A percentile compares a stretch with the other conserved stretches of the same genome.
Evolutionary conservation across 1,284 basidiomycete species (phyloP).

Genomic region (Clitocybe nebularis): DNA sequence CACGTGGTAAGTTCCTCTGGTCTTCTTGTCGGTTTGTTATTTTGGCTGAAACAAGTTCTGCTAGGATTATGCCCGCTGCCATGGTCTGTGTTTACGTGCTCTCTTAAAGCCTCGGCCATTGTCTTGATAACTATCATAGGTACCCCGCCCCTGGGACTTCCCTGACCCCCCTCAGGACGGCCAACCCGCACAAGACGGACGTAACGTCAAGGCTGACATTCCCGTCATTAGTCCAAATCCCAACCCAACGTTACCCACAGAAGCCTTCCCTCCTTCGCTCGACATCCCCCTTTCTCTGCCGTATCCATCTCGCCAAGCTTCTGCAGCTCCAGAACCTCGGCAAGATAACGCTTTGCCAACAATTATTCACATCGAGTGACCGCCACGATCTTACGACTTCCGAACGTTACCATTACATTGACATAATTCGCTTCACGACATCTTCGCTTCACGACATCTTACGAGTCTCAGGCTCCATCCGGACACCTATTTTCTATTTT

Average conservation of each 20-base stretch:
- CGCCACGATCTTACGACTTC: not conserved
- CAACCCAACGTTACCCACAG: not conserved
- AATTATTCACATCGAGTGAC: not conserved
- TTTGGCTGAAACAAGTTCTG: too few relatives aligned
- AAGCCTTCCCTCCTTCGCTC: not conserved
- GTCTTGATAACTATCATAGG: slow-evolving; percentile 22
- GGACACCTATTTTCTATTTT: not conserved
- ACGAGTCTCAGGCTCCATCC: not conserved
- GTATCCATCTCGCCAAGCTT: too few relatives aligned
- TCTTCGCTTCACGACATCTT: slow-evolving; percentile 1
- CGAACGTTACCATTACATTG: not conserved
- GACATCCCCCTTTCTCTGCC: slow-evolving; percentile 6
- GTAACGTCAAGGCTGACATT: slow-evolving; percentile 2
- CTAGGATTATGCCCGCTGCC: slow-evolving; percentile 73
- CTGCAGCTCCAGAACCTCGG: not conserved
- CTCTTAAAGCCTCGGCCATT: not conserved
- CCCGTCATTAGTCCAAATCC: slow-evolving; percentile 1
- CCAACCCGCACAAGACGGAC: slow-evolving; percentile 17
- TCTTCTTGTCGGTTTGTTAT: too few relatives aligned
- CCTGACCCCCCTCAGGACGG: slow-evolving; percentile 30
- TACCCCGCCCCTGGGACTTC: slow-evolving; percentile 77
- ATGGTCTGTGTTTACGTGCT: slow-evolving; percentile 32
- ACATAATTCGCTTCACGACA: too few relatives aligned
- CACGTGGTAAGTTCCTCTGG: slow-evolving; percentile 62
- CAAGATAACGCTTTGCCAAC: not conserved